A percentile compares a stretch with the other conserved stretches of the same genome.
Conservation (phyloP, 108 stramenopile genomes). For the Cyclostephanos invisitatus region DNA sequence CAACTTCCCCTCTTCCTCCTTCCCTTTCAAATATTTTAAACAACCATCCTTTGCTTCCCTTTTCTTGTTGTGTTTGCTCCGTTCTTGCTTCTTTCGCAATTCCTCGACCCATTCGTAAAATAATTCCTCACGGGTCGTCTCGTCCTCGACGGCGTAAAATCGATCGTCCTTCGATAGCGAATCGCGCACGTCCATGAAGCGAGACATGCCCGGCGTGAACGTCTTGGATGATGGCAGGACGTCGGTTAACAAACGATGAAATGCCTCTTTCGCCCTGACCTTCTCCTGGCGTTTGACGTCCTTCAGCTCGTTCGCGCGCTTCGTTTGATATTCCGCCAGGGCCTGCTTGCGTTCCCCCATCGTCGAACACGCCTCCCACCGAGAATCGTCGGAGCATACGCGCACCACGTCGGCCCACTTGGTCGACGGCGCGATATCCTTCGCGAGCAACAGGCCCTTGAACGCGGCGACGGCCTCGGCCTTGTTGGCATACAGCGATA, state of each 20-base stretch:
- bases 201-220: slow-evolving; percentile 51
- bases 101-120: slow-evolving; percentile 85
- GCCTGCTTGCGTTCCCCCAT: slow-evolving; percentile 84
- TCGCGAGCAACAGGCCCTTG: slow-evolving; percentile 78
- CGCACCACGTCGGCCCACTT: slow-evolving; percentile 82
- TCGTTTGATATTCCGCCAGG: slow-evolving; percentile 86
- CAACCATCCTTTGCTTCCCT: slow-evolving; percentile 65
- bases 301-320: slow-evolving; percentile 78
- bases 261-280: slow-evolving; percentile 74
- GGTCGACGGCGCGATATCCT: slow-evolving; percentile 61
- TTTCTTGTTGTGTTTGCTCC: slow-evolving; percentile 66
- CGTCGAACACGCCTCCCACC: slow-evolving; percentile 72
- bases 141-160: slow-evolving; percentile 79
- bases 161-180: slow-evolving; percentile 76
- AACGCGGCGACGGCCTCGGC: slow-evolving; percentile 79
- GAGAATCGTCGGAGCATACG: slow-evolving; percentile 59
- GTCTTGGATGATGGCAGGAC: slow-evolving; percentile 51
- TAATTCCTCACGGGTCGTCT: slow-evolving; percentile 61
- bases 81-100: slow-evolving; percentile 72
- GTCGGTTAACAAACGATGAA: slow-evolving; percentile 61
- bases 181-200: slow-evolving; percentile 62
- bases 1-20: slow-evolving; percentile 68
- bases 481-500: slow-evolving; percentile 60
- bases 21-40: slow-evolving; percentile 58
- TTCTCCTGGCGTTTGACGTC: slow-evolving; percentile 75